A percentile compares a stretch with the other conserved stretches of the same genome.
These are phyloP conservation scores for Pisolithus marmoratus DNA, from an alignment of 768 basidiomycete species.

Conservation along the genomic window DNA sequence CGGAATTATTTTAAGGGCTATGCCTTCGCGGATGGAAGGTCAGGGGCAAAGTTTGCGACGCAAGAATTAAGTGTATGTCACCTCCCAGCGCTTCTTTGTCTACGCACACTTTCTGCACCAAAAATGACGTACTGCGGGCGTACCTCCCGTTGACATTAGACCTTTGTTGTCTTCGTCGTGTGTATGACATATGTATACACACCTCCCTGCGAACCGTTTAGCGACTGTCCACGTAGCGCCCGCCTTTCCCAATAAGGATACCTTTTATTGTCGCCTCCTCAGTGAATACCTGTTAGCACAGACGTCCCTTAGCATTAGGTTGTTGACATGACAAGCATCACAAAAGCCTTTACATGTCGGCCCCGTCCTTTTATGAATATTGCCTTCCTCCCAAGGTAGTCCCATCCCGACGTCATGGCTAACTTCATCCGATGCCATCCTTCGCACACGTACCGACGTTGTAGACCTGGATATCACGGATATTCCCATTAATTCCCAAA, in stretches of 20 bases:
- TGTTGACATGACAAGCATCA: slow-evolving; percentile 31
- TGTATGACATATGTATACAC: too few species aligned
- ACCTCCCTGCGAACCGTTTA: too few species aligned
- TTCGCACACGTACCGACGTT: slow-evolving; percentile 22
- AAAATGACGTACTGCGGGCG: too few species aligned
- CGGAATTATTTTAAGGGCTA: slow-evolving; percentile 57
- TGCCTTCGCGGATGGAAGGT: slow-evolving; percentile 29
- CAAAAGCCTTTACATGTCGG: slow-evolving; percentile 24
- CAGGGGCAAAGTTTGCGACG: too few species aligned
- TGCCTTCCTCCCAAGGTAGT: slow-evolving; percentile 20
- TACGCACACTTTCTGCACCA: too few species aligned
- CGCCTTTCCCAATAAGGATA: not conserved
- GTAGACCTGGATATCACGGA: slow-evolving; percentile 11
- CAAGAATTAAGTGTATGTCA: too few species aligned
- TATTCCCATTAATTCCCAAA: slow-evolving; percentile 22
- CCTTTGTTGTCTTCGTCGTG: too few species aligned
- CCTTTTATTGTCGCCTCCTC: slow-evolving; percentile 23
- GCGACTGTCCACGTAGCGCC: not conserved
- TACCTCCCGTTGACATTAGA: too few species aligned
- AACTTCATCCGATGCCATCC: slow-evolving; percentile 12
- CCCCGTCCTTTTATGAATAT: slow-evolving; percentile 24
- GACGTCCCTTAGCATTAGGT: slow-evolving; percentile 3
- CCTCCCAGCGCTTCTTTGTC: too few species aligned
- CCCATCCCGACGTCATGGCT: slow-evolving; percentile 14
- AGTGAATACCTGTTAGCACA: slow-evolving; percentile 8